Percentiles rank a stretch among this genome's conserved stretches.
These are phyloP conservation scores for Amborella trichopoda DNA, from an alignment of 164 flowering plant species.

Conservation along the genomic window DNA sequence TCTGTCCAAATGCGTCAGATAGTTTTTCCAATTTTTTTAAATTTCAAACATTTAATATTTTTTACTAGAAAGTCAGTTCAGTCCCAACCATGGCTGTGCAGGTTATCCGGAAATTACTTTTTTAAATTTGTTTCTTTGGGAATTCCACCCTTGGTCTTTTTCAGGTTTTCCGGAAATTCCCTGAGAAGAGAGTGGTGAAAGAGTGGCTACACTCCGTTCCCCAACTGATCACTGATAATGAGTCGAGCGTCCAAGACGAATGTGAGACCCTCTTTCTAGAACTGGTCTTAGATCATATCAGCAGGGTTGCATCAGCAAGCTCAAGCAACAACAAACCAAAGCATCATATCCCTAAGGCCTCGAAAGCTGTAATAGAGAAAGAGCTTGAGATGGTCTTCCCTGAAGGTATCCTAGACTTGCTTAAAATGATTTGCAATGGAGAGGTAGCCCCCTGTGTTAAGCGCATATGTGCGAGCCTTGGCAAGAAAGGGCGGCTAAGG, in stretches of 20 bases:
- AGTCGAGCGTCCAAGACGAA: slow-evolving; percentile 89
- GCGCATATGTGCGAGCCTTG: slow-evolving; percentile 74
- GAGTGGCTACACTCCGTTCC: slow-evolving; percentile 97
- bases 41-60: too few species aligned
- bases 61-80: too few species aligned
- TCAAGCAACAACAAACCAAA: slow-evolving; percentile 1
- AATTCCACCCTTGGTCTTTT: too few species aligned
- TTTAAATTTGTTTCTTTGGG: too few species aligned
- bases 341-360: slow-evolving; percentile 6
- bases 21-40: too few species aligned
- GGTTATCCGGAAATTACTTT: too few species aligned
- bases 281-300: slow-evolving; percentile 65
- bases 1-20: too few species aligned
- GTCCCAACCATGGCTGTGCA: too few species aligned
- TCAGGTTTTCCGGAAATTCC: slow-evolving; percentile 65
- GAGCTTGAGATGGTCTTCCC: slow-evolving; percentile 35
- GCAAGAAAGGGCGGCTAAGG: slow-evolving; percentile 75
- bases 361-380: slow-evolving; percentile 18
- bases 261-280: slow-evolving; percentile 76
- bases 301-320: slow-evolving; percentile 30
- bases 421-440: slow-evolving; percentile 55
- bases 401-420: slow-evolving; percentile 38
- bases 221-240: slow-evolving; percentile 71
- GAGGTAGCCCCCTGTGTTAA: slow-evolving; percentile 77
- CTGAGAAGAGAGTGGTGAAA: slow-evolving; percentile 36